A percentile compares a stretch with the other conserved stretches of the same genome.
phyloP scores from a whole-genome alignment of 495 filamentous ascomycete species.

The Lichenothelia convexa region DNA sequence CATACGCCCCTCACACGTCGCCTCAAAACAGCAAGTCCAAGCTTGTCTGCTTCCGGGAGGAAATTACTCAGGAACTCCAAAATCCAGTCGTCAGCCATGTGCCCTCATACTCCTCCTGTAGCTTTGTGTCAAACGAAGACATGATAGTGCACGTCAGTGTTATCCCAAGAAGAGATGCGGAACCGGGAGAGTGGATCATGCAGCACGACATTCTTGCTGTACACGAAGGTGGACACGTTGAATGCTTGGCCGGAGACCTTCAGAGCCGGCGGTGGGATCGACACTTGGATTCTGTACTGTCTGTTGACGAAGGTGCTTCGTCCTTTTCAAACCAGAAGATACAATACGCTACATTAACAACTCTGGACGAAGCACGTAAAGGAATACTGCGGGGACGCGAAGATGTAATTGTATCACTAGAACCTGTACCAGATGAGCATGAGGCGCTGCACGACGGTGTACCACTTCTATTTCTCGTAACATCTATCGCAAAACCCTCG shows the following conservation, averaged over 20 bases:
- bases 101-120: not conserved
- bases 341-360: constrained; percentile 21
- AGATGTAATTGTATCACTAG: constrained; percentile 22
- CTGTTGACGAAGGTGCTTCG: no score
- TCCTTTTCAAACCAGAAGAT: no score
- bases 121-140: not conserved
- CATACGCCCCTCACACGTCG: constrained; percentile 51
- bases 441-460: constrained; percentile 8
- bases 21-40: no score
- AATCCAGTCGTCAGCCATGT: no score
- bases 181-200: constrained; percentile 12
- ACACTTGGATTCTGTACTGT: not conserved
- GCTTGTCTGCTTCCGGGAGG: constrained; percentile 19
- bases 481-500: not conserved
- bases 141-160: not conserved
- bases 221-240: constrained; percentile 26
- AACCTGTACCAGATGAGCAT: constrained; percentile 5
- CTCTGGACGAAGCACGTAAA: constrained; percentile 22
- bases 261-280: constrained; percentile 16
- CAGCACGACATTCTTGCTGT: constrained; percentile 20
- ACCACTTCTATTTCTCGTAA: constrained; percentile 7
- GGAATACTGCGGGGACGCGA: constrained; percentile 28
- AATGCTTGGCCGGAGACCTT: constrained; percentile 35
- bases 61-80: not conserved
- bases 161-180: constrained; percentile 4